phyloP scores from a whole-genome alignment of 352 stramenopile genomes.

The Thalassiosira hispida region DNA sequence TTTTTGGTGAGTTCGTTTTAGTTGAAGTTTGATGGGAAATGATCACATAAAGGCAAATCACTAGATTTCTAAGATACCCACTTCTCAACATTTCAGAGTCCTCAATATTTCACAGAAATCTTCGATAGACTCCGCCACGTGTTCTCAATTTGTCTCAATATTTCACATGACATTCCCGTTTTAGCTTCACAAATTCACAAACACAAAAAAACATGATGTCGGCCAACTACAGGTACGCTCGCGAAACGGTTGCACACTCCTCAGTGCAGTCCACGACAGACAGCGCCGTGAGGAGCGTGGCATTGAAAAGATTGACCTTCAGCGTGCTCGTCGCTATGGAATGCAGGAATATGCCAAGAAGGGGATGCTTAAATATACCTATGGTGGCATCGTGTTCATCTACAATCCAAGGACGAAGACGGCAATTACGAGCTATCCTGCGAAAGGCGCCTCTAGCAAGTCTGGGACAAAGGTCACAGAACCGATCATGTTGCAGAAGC shows the following conservation, averaged over 20 bases:
- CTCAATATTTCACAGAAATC: no score
- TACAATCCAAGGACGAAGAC: conserved; percentile 39
- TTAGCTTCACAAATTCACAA: no score
- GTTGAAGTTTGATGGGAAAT: no score
- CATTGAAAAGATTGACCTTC: conserved; percentile 60
- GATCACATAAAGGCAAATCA: no score
- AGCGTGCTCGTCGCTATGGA: conserved; percentile 57
- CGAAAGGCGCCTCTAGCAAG: neutral
- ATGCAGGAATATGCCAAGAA: conserved; percentile 49
- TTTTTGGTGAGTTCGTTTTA: no score
- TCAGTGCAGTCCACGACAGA: conserved; percentile 40
- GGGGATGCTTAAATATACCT: conserved; percentile 57
- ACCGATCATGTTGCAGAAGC: conserved; percentile 44
- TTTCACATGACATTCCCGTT: no score
- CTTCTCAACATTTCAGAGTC: no score
- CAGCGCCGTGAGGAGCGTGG: conserved; percentile 38
- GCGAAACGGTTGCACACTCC: conserved; percentile 11
- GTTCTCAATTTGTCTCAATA: no score
- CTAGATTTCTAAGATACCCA: no score
- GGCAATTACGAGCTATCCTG: conserved; percentile 43
- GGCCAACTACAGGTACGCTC: conserved; percentile 19
- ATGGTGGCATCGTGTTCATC: conserved; percentile 60
- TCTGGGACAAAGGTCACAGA: conserved; percentile 43
- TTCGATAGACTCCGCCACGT: no score
- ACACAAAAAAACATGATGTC: no score